Conservation (phyloP, 2,329 filamentous ascomycete species). For the Tricladium varicosporioides region DNA sequence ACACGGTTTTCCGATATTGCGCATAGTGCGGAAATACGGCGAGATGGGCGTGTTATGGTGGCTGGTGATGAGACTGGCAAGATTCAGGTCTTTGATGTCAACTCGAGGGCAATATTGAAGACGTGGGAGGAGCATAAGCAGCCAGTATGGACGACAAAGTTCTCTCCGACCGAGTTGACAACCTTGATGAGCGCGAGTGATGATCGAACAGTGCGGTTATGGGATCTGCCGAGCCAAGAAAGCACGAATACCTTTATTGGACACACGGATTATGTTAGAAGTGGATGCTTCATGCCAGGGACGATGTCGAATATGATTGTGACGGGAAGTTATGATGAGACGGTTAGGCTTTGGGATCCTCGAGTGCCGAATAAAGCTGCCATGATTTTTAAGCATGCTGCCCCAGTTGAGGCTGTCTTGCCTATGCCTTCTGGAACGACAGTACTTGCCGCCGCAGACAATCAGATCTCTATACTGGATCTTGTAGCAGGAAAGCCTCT, state of each 20-base stretch:
- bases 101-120: slow-evolving; percentile 85
- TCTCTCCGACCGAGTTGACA: slow-evolving; percentile 86
- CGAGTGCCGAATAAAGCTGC: slow-evolving; percentile 67
- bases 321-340: slow-evolving; percentile 92
- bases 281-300: slow-evolving; percentile 79
- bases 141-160: slow-evolving; percentile 88
- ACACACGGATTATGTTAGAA: slow-evolving; percentile 89
- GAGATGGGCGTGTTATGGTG: slow-evolving; percentile 84
- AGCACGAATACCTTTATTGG: slow-evolving; percentile 78
- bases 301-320: slow-evolving; percentile 69
- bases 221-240: slow-evolving; percentile 83
- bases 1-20: slow-evolving; percentile 90
- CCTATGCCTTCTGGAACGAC: slow-evolving; percentile 84
- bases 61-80: slow-evolving; percentile 89
- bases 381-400: slow-evolving; percentile 94
- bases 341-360: slow-evolving; percentile 91
- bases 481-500: slow-evolving; percentile 87
- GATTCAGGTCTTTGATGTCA: slow-evolving; percentile 93
- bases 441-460: slow-evolving; percentile 79
- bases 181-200: slow-evolving; percentile 86
- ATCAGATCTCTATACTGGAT: slow-evolving; percentile 86
- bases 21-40: slow-evolving; percentile 82
- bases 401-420: slow-evolving; percentile 83
- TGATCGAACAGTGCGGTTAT: slow-evolving; percentile 87
- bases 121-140: slow-evolving; percentile 95